Percentiles rank a stretch among this genome's conserved stretches.
Evolutionary conservation across 495 filamentous ascomycete genomes (phyloP).

Genomic region (Aspergillus incahuasiensis): DNA sequence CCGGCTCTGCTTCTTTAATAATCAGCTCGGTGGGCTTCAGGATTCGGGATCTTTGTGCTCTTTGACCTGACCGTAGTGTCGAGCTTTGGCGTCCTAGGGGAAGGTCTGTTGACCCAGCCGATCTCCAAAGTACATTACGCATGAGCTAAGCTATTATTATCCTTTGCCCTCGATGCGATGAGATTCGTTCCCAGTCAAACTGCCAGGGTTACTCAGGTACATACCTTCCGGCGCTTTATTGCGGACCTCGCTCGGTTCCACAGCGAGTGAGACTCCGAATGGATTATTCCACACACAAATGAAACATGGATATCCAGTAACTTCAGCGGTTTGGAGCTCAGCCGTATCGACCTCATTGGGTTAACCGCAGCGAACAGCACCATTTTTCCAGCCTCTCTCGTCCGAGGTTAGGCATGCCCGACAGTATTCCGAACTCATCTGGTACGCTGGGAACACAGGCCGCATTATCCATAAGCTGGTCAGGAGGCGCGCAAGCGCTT

Average conservation of each 20-base stretch:
- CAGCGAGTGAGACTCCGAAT: slow-evolving; percentile 1
- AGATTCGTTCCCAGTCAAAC: neutral
- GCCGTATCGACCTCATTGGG: neutral
- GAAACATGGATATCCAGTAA: slow-evolving; percentile 9
- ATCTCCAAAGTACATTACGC: neutral
- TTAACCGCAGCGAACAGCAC: neutral
- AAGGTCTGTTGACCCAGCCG: neutral
- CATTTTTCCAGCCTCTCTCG: neutral
- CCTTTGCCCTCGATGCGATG: neutral
- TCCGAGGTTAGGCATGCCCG: neutral
- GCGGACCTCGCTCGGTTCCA: slow-evolving; percentile 11
- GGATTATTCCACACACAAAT: slow-evolving; percentile 12
- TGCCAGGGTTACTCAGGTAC: neutral
- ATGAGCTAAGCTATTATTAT: neutral
- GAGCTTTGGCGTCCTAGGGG: neutral
- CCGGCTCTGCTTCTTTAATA: neutral
- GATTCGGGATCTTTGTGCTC: neutral
- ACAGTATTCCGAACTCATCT: neutral
- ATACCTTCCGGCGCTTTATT: neutral
- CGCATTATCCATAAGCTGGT: neutral
- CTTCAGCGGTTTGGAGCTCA: slow-evolving; percentile 1
- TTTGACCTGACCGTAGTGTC: neutral
- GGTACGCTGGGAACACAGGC: neutral
- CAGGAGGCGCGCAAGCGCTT: neutral
- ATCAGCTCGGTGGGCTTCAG: neutral